Percentiles rank a stretch among this genome's conserved stretches.
Conservation (phyloP, 2,329 filamentous ascomycete genomes). For the Fusarium haematococcum region DNA sequence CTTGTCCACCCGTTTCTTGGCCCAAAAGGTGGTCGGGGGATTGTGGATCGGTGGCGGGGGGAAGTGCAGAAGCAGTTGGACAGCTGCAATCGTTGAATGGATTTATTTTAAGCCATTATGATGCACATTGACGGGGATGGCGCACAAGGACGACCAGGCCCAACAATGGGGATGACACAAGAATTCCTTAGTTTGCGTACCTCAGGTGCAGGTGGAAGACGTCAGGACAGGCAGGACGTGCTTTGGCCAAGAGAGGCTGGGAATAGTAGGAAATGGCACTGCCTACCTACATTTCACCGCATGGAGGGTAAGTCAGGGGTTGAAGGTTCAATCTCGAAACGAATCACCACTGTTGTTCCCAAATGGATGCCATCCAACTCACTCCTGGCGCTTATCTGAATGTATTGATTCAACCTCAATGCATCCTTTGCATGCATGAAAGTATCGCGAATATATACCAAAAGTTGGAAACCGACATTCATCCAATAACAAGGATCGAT, state of each 20-base stretch:
- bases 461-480: not conserved
- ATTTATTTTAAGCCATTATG: not conserved
- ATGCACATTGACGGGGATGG: conserved; percentile 6
- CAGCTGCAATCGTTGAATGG: not conserved
- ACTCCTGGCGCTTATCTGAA: not conserved
- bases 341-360: not conserved
- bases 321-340: not conserved
- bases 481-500: conserved; percentile 33
- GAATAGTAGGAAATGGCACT: conserved; percentile 3
- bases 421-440: not conserved
- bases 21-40: conserved; percentile 16
- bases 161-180: not conserved
- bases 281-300: not conserved
- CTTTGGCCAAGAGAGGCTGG: conserved; percentile 23
- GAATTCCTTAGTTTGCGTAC: not conserved
- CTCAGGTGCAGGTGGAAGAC: not conserved
- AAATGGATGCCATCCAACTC: not conserved
- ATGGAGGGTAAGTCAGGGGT: not conserved
- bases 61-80: not conserved
- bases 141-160: not conserved
- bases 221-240: not conserved
- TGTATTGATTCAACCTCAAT: not conserved
- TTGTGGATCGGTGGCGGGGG: conserved; percentile 24
- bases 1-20: not conserved
- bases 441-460: not conserved